Conservation (phyloP, 129 eudicot species). For the Kitagawia praeruptora region DNA sequence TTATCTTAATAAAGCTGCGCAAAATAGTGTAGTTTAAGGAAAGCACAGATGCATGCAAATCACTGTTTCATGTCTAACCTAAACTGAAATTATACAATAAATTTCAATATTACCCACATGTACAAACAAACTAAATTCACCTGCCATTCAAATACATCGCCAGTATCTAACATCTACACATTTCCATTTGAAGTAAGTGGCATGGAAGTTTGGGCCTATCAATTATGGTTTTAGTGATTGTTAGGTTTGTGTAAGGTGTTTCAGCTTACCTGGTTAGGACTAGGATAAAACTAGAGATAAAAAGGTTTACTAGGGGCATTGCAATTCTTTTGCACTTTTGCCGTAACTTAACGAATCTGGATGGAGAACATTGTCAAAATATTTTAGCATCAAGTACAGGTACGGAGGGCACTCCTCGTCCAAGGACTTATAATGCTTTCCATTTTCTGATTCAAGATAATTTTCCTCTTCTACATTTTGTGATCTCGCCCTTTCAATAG, state of each 20-base stretch:
- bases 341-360: neutral
- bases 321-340: neutral
- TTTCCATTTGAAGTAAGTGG: neutral
- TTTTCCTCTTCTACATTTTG: neutral
- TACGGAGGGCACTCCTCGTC: neutral
- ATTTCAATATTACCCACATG: neutral
- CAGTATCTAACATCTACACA: neutral
- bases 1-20: neutral
- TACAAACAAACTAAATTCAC: neutral
- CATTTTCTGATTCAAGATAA: neutral
- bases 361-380: neutral
- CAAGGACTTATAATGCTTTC: neutral
- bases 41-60: neutral
- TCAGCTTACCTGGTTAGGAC: neutral
- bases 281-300: neutral
- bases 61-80: neutral
- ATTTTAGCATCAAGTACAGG: neutral
- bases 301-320: neutral
- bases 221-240: neutral
- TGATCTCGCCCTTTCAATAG: neutral
- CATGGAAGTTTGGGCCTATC: neutral
- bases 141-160: neutral
- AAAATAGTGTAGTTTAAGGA: neutral
- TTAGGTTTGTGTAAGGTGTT: neutral
- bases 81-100: neutral